Conservation (phyloP, 768 basidiomycete genomes). For the Phanerochaete carnosa region DNA sequence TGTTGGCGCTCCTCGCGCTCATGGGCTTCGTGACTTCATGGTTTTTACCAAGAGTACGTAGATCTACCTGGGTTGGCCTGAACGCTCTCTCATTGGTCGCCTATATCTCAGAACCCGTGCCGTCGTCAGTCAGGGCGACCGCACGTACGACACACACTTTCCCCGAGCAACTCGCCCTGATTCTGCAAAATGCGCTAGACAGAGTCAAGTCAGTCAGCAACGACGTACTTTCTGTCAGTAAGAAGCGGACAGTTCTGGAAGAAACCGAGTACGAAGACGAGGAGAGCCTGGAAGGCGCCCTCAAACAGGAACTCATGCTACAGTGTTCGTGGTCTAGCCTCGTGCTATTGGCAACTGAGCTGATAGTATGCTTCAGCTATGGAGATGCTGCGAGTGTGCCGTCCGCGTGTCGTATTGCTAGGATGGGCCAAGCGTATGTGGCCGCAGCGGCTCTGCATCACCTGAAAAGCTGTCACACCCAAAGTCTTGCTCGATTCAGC, state of each 20-base stretch:
- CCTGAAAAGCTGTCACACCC: conserved; percentile 93
- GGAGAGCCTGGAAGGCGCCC: conserved; percentile 71
- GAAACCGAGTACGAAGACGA: conserved; percentile 94
- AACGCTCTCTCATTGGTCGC: background rate
- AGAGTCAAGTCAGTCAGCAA: conserved; percentile 69
- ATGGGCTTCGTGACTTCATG: conserved; percentile 98
- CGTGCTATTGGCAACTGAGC: background rate
- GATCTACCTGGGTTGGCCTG: background rate
- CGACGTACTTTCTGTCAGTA: conserved; percentile 74
- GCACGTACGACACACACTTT: conserved; percentile 83
- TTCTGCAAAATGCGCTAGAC: conserved; percentile 68
- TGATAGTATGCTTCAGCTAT: conserved; percentile 54
- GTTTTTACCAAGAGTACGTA: conserved; percentile 89
- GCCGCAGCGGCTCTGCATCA: conserved; percentile 91
- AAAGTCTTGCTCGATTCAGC: too few species aligned
- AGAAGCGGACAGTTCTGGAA: conserved; percentile 81
- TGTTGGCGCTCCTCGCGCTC: conserved; percentile 89
- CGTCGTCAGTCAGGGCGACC: conserved; percentile 90
- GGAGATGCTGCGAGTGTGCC: conserved; percentile 86
- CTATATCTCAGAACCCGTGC: conserved; percentile 75
- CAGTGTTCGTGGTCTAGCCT: conserved; percentile 60
- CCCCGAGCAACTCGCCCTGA: conserved; percentile 78
- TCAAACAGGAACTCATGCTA: conserved; percentile 85
- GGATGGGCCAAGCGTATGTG: conserved; percentile 90
- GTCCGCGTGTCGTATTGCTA: conserved; percentile 75